Evolutionary conservation across 805 yeast species (phyloP), one percentile per base, ranked within the genome.

Genomic region (Zygosaccharomyces gambellarensis): DNA sequence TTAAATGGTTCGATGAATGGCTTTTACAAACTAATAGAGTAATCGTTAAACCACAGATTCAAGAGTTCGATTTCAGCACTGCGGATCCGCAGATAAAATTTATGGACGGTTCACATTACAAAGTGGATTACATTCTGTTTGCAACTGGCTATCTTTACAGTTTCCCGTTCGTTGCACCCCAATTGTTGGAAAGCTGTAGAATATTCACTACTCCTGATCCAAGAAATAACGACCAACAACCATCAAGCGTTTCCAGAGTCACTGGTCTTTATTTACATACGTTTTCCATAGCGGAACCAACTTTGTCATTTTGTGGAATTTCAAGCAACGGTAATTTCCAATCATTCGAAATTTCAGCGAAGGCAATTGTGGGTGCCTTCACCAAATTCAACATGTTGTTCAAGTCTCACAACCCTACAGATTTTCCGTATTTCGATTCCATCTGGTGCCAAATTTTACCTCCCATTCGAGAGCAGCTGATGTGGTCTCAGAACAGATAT

Each of bases 101-200:
- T 41, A 54, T 46, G 4, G 73, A 70, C 48, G 72, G 70, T 1
- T 38, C 68, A 7, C 49, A 53, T 10, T 55, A 53, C 2, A 59
- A 48, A 7, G 65, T 68, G 48, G 79, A 75, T 50, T 61, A 63
- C 39, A 67, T 77, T n/a, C 53, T 77, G 5, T 66, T 76, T 45
- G 72, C 79, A 11, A 77, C 82, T 1, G 82, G 82, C 1, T 77
- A 76, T 53, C 78, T 55, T 10, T 55, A 45, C 42, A 46, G 52
- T 21, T 57, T 53, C 36, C 60, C 60, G 7, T 57, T 57, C 36
- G 38, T 57, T 10, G 53, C 60, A 3, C 32, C 44, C 19, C 45
- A 27, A 32, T 43, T 57, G 12, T 39, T 49, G 23, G 52, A 55
- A 28, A 42, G 46, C 29, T 55, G 57, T 39, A 51, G 47, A 36